Conservation (phyloP, 106 monocot genomes). For the Apostasia ramifera region DNA sequence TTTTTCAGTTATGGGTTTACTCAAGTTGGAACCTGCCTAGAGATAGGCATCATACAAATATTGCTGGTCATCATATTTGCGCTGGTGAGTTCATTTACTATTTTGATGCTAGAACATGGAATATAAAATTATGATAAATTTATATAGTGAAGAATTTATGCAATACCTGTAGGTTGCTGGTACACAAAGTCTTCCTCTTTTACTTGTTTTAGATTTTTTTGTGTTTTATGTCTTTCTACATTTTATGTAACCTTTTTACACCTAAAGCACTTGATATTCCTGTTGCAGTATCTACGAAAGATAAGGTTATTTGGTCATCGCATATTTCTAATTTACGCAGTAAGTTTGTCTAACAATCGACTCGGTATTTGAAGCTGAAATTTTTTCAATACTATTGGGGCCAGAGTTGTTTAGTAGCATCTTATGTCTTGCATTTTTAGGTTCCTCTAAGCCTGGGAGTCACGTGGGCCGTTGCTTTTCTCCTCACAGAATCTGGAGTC, state of each 20-base stretch:
- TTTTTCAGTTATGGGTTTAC: constrained; percentile 97
- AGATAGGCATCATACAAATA: constrained; percentile 84
- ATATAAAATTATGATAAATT: constrained; percentile 3
- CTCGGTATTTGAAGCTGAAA: neutral
- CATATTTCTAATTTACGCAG: constrained; percentile 83
- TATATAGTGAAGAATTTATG: neutral
- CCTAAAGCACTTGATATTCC: constrained; percentile 8
- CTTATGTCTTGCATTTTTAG: constrained; percentile 21
- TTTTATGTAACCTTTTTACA: neutral
- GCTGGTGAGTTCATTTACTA: constrained; percentile 50
- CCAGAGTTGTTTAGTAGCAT: neutral
- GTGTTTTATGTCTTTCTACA: neutral
- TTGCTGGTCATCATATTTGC: constrained; percentile 81
- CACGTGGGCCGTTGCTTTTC: constrained; percentile 81
- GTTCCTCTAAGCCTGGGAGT: constrained; percentile 81
- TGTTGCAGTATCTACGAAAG: constrained; percentile 91
- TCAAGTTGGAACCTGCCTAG: constrained; percentile 73
- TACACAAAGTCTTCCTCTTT: neutral
- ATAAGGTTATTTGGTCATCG: constrained; percentile 84
- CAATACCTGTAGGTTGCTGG: neutral
- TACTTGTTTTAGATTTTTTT: neutral
- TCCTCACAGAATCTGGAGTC: constrained; percentile 69
- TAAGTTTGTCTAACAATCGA: constrained; percentile 17
- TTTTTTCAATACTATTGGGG: too few relatives aligned
- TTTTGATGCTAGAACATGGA: neutral